Evolutionary conservation across 2,329 filamentous ascomycete species (phyloP).

Genomic region (Neofusicoccum kwambonambiense): DNA sequence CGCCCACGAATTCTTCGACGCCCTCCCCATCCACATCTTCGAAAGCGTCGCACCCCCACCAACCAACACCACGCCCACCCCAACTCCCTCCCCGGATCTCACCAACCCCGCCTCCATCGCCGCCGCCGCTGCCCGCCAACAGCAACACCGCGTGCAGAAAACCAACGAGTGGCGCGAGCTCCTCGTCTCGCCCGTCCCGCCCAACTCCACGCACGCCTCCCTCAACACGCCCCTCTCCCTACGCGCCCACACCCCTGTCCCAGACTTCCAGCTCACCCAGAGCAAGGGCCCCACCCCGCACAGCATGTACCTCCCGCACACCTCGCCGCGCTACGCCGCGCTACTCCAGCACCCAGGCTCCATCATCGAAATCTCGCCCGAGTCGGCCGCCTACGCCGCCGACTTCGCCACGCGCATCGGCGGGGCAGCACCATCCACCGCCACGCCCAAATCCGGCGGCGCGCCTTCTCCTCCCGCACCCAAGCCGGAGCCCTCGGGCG

Average conservation of each 20-base stretch:
- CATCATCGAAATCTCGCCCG: conserved; percentile 86
- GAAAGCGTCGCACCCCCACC: conserved; percentile 62
- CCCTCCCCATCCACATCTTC: conserved; percentile 93
- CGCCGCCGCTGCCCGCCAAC: conserved; percentile 42
- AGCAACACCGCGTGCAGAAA: conserved; percentile 33
- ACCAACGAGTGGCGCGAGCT: conserved; percentile 45
- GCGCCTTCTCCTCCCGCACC: too few species aligned
- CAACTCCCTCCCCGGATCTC: conserved; percentile 41
- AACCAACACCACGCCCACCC: conserved; percentile 38
- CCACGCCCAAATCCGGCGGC: conserved; percentile 47
- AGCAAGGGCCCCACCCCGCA: conserved; percentile 76
- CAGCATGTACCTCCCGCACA: conserved; percentile 79
- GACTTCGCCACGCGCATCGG: conserved; percentile 86
- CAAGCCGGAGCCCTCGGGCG: conserved; percentile 62
- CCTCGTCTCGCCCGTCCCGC: conserved; percentile 41
- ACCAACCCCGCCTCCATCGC: conserved; percentile 41
- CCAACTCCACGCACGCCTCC: conserved; percentile 56
- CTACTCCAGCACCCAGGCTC: conserved; percentile 67
- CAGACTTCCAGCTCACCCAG: conserved; percentile 85
- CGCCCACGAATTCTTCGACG: conserved; percentile 98
- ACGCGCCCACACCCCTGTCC: conserved; percentile 36
- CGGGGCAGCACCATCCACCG: conserved; percentile 48
- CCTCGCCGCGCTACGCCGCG: conserved; percentile 73
- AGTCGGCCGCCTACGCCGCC: conserved; percentile 73
- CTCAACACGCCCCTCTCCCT: conserved; percentile 35